These are phyloP conservation scores for Mycena albidolilacea DNA, from an alignment of 768 basidiomycete genomes.

Conservation along the genomic window DNA sequence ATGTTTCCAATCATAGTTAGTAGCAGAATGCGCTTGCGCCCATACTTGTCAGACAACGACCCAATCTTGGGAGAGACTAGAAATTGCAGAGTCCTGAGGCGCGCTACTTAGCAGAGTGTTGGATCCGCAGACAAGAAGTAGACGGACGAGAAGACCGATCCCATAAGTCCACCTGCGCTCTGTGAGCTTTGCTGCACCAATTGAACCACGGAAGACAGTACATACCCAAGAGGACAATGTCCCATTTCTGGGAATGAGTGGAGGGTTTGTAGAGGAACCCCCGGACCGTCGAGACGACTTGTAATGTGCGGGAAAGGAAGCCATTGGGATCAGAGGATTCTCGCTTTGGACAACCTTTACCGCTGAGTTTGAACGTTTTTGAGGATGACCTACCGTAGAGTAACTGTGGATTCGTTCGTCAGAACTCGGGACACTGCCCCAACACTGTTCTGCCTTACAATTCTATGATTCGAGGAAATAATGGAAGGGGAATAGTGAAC, in stretches of 20 bases:
- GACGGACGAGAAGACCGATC: constrained; percentile 91
- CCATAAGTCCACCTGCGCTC: constrained; percentile 85
- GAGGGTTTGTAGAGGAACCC: constrained; percentile 73
- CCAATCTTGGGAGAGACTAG: constrained; percentile 88
- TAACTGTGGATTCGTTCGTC: constrained; percentile 52
- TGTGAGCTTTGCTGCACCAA: constrained; percentile 1
- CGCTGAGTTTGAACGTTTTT: constrained; percentile 13
- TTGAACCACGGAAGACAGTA: constrained; percentile 8
- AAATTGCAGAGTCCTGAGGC: constrained; percentile 83
- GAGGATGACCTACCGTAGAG: constrained; percentile 55
- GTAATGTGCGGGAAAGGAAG: constrained; percentile 81
- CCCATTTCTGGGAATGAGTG: constrained; percentile 85
- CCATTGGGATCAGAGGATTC: constrained; percentile 80
- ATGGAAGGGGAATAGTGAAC: constrained; percentile 95
- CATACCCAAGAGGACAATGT: constrained; percentile 91
- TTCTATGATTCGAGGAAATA: constrained; percentile 97
- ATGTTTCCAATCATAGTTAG: constrained; percentile 95
- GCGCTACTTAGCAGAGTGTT: constrained; percentile 47
- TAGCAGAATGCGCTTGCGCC: constrained; percentile 87
- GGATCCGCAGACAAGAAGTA: constrained; percentile 26
- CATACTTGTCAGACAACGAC: constrained; percentile 89
- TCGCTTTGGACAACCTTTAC: constrained; percentile 57
- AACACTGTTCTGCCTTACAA: constrained; percentile 66
- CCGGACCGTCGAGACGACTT: constrained; percentile 76
- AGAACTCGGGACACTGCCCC: too few relatives aligned